Evolutionary conservation across 371 early-diverging fungal species (phyloP), one percentile per base, ranked within the genome.

Genomic region (Apophysomyces ossiformis): DNA sequence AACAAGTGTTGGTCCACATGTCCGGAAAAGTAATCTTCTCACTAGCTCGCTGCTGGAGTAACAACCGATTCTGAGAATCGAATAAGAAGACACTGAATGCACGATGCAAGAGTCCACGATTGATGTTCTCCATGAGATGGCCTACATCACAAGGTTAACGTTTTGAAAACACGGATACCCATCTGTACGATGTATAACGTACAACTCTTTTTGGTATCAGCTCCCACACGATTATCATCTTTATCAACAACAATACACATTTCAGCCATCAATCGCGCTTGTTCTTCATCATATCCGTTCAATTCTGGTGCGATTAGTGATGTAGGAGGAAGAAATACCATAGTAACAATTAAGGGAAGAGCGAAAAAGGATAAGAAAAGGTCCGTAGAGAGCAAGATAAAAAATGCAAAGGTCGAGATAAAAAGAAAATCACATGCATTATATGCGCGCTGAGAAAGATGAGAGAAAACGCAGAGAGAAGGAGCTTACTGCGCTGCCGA

Each of bases 21-120:
- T 90, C 90, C 11, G 98, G 98, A 75, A 97, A 97, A 7, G 98
- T 97, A 75, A 96, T 96, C 82, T 97, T 97, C 72, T 95, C 97
- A 21, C 77, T 77, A 5, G 98, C 92, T n/a, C 98, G 90, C 74
- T 93, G 95, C 75, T 97, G 97, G 63, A 96, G 85, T 38, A 97
- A 85, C 16, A 97, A 87, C 69, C 88, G 81, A 69, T 86, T 86
- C 63, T 81, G 66, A 44, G 81, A 76, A 62, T 94, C 86, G 85
- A 97, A 97, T 38, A 96, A 80, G 73, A 97, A 97, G 39, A 96
- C 96, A 56, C 90, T 90, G 82, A 97, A 97, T 18, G 98, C 98
- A 39, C 98, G 92, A 82, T 97, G 98, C 62, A 97, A 84, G 39
- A 93, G 83, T 5, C 94, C 93, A 47, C 85, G 73, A 60, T 85